Evolutionary conservation across 495 filamentous ascomycete genomes (phyloP), one percentile per base, ranked within the genome.

Genomic region (Polyplosphaeria fusca): DNA sequence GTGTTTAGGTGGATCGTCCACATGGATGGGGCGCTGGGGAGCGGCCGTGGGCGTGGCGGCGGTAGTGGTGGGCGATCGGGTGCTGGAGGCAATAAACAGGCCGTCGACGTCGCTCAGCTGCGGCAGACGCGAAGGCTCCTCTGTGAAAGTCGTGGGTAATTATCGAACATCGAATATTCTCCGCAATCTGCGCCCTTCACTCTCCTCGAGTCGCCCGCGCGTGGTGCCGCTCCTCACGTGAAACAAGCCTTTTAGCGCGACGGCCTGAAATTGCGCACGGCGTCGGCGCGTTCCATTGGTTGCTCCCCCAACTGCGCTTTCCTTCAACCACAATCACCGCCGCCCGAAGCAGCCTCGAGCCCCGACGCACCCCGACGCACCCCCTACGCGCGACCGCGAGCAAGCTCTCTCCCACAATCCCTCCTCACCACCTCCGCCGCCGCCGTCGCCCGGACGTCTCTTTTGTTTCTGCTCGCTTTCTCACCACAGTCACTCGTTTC

Each of bases 401-500:
- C 26, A 28, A 42, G 11, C 13, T 20, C 3, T n/a, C 11, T 24
- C 12, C 37, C 44, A 3, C 14, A 22, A n/a, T 13, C 28, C 22
- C 18, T 30, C 52, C 23, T n/a, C 12, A 24, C 26, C 20, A 11
- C 48, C 23, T 23, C 55, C 32, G 50, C 49, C 30, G 39, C 44
- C 25, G 47, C 23, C 24, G 7, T 40, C 11, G 22, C 22, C 7
- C 37, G 25, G 27, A 9, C 37, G 13, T 13, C 25, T 24, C 40
- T 32, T 16, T 18, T 39, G 27, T 35, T 32, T 40, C 50, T 12
- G 38, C 27, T n/a, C 23, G 18, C 18, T 25, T 35, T 27, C 59
- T 56, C 52, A 62, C 53, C 43, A 30, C 47, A 62, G 52, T 58
- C 59, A 41, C 26, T 58, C 59, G 52, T 56, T 61, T 54, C 57